Evolutionary conservation across 257 asterid genomes (phyloP), one percentile per base, ranked within the genome.

Genomic region (Cynanchum wilfordii): DNA sequence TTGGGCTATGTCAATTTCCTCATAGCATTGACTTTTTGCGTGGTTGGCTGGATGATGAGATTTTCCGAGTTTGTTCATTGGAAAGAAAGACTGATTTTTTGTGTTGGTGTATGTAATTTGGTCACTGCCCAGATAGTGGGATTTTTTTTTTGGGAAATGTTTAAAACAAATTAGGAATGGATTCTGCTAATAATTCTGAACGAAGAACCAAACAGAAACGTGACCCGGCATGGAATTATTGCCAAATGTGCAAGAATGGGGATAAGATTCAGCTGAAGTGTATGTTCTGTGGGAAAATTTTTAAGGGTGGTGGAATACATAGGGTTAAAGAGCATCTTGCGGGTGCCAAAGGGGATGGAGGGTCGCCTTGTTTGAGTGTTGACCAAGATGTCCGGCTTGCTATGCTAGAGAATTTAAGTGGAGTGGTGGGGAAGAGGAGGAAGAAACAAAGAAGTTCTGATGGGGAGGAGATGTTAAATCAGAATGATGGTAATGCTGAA

Each of bases 221-320:
- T 71, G 99, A 95, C 60, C 99, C 98, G 4, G 98, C 99, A 7
- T 95, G 99, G 99, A 90, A 89, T 78, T 97, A 95, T 77, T 92
- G 98, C 75, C 88, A 92, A 75, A 85, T 89, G 96, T 92, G 75
- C 45, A 90, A 89, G 83, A 87, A 76, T 82, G 98, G 95, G 15
- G 90, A 89, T 47, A 88, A 79, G 80, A 89, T 89, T 40, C 96
- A 92, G 70, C 93, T 95, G 19, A 90, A 90, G 79, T 95, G 98
- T 77, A 74, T 87, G 33, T 95, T 89, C 76, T 95, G 99, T 76
- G 96, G 88, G 47, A 94, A 94, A 65, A 78, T 89, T 49, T 94
- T 94, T 69, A 94, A 94, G 80, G 99, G 97, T 71, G 97, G 98
- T 55, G 99, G 99, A 42, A 95, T 95, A 84, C 99, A 95, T 80